Evolutionary conservation across 805 yeast genomes (phyloP).

Genomic region (Nakazawaea peltata): DNA sequence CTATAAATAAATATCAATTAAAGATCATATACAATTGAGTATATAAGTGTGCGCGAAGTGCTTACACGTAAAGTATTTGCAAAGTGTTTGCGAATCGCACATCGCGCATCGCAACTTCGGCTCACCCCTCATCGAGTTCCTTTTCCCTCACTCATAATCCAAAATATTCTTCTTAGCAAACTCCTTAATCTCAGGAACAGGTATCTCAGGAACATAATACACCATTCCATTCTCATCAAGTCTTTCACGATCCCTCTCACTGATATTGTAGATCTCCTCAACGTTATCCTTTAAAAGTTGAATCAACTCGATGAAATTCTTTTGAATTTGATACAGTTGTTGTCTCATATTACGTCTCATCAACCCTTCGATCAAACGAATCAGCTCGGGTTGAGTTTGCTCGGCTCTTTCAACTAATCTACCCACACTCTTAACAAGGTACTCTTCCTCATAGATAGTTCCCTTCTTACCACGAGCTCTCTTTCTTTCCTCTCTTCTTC

Average conservation of each 20-base stretch:
- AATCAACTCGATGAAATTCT: constrained; percentile 50
- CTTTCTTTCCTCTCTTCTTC: constrained; percentile 92
- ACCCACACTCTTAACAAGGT: constrained; percentile 79
- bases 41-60: no score
- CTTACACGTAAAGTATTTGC: no score
- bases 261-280: constrained; percentile 70
- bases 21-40: no score
- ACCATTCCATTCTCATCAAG: constrained; percentile 83
- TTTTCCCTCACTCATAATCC: constrained; percentile 58
- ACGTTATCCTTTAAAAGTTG: constrained; percentile 50
- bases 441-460: constrained; percentile 95
- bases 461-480: constrained; percentile 97
- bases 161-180: constrained; percentile 52
- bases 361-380: constrained; percentile 65
- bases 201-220: constrained; percentile 69
- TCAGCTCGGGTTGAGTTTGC: constrained; percentile 68
- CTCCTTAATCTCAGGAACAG: constrained; percentile 56
- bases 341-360: constrained; percentile 63
- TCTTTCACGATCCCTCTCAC: constrained; percentile 83
- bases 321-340: constrained; percentile 79
- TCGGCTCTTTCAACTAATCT: constrained; percentile 78
- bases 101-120: no score
- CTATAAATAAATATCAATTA: no score
- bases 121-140: no score
- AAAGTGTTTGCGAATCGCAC: no score